Conservation (phyloP, 441 rosid species). For the Lepidium campestre region DNA sequence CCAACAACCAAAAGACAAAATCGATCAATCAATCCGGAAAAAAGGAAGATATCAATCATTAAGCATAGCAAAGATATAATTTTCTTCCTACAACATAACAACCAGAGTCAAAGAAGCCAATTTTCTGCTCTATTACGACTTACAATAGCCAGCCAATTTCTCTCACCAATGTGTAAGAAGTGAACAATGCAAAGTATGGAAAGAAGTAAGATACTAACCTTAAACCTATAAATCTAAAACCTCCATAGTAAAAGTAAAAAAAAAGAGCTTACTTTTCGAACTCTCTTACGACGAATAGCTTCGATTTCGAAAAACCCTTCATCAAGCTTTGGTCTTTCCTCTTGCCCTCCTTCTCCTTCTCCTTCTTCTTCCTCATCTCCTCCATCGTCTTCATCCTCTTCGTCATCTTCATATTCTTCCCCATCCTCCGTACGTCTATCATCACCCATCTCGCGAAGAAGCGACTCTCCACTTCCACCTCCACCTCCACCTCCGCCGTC, state of each 20-base stretch:
- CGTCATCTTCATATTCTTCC: slow-evolving; percentile 34
- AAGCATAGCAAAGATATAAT: not conserved
- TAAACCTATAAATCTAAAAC: not conserved
- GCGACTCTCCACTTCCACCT: slow-evolving; percentile 12
- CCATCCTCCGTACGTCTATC: slow-evolving; percentile 33
- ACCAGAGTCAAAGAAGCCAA: not conserved
- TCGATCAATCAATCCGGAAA: not conserved
- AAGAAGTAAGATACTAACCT: not conserved
- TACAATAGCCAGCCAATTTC: not conserved
- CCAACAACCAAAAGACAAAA: not conserved
- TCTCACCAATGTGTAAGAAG: slow-evolving; percentile 1
- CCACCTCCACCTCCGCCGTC: slow-evolving; percentile 16
- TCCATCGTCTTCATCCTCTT: slow-evolving; percentile 30
- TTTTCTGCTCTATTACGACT: not conserved
- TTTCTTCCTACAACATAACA: not conserved
- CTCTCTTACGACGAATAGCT: slow-evolving; percentile 87
- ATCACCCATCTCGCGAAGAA: slow-evolving; percentile 25
- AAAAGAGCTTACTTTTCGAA: slow-evolving; percentile 64
- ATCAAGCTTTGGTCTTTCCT: slow-evolving; percentile 72
- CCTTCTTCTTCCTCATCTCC: slow-evolving; percentile 28
- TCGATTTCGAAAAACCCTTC: slow-evolving; percentile 96
- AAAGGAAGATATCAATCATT: slow-evolving; percentile 12
- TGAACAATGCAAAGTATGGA: not conserved
- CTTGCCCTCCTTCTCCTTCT: slow-evolving; percentile 29
- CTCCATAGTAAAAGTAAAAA: not conserved